Percentiles rank a stretch among this genome's conserved stretches.
Evolutionary conservation across 768 basidiomycete species (phyloP).

Genomic region (Krasilnikovozyma curviuscula): DNA sequence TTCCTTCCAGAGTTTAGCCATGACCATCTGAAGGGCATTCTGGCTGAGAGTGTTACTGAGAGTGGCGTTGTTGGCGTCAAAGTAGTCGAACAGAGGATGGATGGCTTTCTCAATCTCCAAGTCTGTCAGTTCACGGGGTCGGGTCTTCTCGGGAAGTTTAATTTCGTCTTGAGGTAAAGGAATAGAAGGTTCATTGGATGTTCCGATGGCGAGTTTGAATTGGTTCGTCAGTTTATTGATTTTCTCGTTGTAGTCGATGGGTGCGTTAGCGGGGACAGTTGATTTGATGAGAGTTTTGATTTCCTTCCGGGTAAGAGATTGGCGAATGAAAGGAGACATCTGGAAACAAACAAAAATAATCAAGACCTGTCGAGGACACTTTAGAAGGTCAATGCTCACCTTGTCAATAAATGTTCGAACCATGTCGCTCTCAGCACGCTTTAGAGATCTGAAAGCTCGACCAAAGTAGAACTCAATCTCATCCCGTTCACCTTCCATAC

Average conservation of each 20-base stretch:
- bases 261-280: constrained; percentile 21
- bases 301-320: constrained; percentile 57
- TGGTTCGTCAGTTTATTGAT: constrained; percentile 13
- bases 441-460: constrained; percentile 76
- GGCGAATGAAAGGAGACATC: constrained; percentile 87
- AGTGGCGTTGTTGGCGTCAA: constrained; percentile 78
- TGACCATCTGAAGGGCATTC: constrained; percentile 57
- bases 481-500: constrained; percentile 98
- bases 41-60: constrained; percentile 74
- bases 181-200: no score
- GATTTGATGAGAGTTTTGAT: constrained; percentile 59
- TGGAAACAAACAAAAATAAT: constrained; percentile 21
- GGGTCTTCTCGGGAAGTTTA: constrained; percentile 5
- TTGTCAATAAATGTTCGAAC: constrained; percentile 91
- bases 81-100: constrained; percentile 78
- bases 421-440: constrained; percentile 89
- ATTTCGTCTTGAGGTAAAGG: background rate
- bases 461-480: constrained; percentile 97
- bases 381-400: constrained; percentile 34
- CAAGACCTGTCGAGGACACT: background rate
- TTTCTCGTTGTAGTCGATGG: constrained; percentile 13
- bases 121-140: constrained; percentile 42
- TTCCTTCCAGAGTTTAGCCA: constrained; percentile 91
- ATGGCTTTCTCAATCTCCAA: constrained; percentile 89
- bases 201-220: constrained; percentile 10